These are phyloP conservation scores for Ashbya aceris DNA, from an alignment of 1,139 yeast genomes.

Conservation along the genomic window DNA sequence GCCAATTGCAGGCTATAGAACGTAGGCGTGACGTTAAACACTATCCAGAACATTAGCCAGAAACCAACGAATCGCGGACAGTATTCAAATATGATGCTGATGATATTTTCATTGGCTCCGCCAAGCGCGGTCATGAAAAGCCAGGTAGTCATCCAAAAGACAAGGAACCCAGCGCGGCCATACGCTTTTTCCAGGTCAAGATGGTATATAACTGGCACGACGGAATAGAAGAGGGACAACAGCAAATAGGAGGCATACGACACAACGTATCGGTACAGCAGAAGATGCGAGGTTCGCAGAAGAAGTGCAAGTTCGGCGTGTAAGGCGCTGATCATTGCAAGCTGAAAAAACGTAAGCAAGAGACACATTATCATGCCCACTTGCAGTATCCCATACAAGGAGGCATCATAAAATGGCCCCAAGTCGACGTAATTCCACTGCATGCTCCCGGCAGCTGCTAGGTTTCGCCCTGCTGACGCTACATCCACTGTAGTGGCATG, in stretches of 20 bases:
- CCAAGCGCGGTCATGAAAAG: slow-evolving; percentile 50
- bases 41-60: slow-evolving; percentile 56
- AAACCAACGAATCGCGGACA: slow-evolving; percentile 47
- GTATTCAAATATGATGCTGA: slow-evolving; percentile 36
- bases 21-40: slow-evolving; percentile 50
- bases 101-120: slow-evolving; percentile 53
- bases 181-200: slow-evolving; percentile 44
- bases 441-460: slow-evolving; percentile 28
- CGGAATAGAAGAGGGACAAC: slow-evolving; percentile 44
- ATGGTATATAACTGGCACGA: slow-evolving; percentile 54
- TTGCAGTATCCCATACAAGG: slow-evolving; percentile 54
- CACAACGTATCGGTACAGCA: slow-evolving; percentile 41
- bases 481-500: slow-evolving; percentile 10
- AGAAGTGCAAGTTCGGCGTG: slow-evolving; percentile 41
- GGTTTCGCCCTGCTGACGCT: slow-evolving; percentile 25
- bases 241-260: slow-evolving; percentile 43
- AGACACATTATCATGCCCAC: slow-evolving; percentile 70
- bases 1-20: slow-evolving; percentile 49
- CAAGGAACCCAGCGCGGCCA: slow-evolving; percentile 54
- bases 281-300: slow-evolving; percentile 38
- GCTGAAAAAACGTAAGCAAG: slow-evolving; percentile 54
- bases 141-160: slow-evolving; percentile 55
- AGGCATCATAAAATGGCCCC: slow-evolving; percentile 43
- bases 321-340: slow-evolving; percentile 47
- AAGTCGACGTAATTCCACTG: slow-evolving; percentile 37